Evolutionary conservation across 305 asterid genomes (phyloP), one percentile per base, ranked within the genome.

Genomic region (Solanum hybrid): DNA sequence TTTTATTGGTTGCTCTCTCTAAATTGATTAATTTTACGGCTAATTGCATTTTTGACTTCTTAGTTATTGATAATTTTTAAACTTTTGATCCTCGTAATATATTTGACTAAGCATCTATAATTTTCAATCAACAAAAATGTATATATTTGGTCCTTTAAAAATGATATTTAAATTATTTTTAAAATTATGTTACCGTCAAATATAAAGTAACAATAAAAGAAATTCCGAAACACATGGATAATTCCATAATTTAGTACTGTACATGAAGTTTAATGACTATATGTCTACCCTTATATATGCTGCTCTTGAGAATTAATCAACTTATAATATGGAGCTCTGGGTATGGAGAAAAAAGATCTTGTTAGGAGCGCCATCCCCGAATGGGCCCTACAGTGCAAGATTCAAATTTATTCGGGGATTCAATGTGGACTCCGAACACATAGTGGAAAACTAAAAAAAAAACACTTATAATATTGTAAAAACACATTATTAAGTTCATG

Each of bases 301-400:
- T 70, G 8, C 31, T 26, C 4, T 26, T 72, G 33, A 72, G 33
- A 72, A 72, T 72, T 26, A 72, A 26, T 72, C 33, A 11, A 20
- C 26, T 57, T 20, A 20, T 14, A 20, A 20, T 61, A 20, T 7
- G 26, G 11, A 61, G 5, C 11, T 61, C 0, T 61, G 2, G 0
- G 5, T 20, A 61, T 7, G 26, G 26, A 61, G 72, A 20, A 7
- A 57, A 38, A 12, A 41, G 1, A 20, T 20, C 4, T 20, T 61
- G 26, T 20, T 0, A 0, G 11, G 72, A 57, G 26, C 5, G 11
- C 0, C 5, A 20, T 1, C 1, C 0, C 1, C 1, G 1, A 61
- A 61, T 61, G 11, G 5, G 4, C 0, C 0, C 2, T 0, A 17
- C 4, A 7, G 0, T 20, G 11, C 1, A 61, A 3, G 72, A 61